Conservation (phyloP, 139 green algal species). For the Monoraphidium neglectum region DNA sequence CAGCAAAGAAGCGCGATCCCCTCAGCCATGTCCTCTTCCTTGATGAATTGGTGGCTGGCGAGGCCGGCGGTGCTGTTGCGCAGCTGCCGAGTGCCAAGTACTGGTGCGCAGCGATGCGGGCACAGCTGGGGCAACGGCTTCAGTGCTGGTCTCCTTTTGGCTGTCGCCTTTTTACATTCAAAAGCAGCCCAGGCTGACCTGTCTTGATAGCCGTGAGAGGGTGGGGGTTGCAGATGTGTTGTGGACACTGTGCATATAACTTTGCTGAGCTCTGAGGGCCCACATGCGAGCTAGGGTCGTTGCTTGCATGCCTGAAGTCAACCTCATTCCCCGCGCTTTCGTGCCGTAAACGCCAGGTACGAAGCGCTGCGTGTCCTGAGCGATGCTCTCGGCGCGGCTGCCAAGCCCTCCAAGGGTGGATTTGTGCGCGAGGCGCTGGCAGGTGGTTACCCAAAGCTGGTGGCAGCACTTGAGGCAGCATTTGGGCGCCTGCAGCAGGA, state of each 20-base stretch:
- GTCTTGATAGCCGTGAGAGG: too few relatives aligned
- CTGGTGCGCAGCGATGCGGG: neutral
- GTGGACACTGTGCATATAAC: too few relatives aligned
- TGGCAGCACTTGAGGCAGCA: slow-evolving; percentile 70
- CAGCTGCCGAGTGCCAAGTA: slow-evolving; percentile 31
- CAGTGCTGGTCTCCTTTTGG: too few relatives aligned
- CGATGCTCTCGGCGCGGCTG: slow-evolving; percentile 51
- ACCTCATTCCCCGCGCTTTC: too few relatives aligned
- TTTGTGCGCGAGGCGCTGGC: slow-evolving; percentile 77
- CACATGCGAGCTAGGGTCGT: too few relatives aligned
- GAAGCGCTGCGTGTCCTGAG: slow-evolving; percentile 38
- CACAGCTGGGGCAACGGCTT: neutral
- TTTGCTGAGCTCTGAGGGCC: too few relatives aligned
- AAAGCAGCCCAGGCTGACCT: too few relatives aligned
- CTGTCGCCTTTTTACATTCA: too few relatives aligned
- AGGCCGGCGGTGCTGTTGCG: too few relatives aligned
- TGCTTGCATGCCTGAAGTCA: too few relatives aligned
- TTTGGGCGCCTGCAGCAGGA: slow-evolving; percentile 68
- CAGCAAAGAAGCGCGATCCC: slow-evolving; percentile 95
- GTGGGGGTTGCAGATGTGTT: too few relatives aligned
- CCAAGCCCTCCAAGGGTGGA: slow-evolving; percentile 54
- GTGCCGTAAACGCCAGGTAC: slow-evolving; percentile 49
- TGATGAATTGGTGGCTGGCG: slow-evolving; percentile 62
- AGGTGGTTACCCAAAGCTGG: slow-evolving; percentile 74
- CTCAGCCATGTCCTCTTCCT: slow-evolving; percentile 90